Conservation (phyloP, 1,139 yeast species). For the Arxiozyma slooffiae region DNA sequence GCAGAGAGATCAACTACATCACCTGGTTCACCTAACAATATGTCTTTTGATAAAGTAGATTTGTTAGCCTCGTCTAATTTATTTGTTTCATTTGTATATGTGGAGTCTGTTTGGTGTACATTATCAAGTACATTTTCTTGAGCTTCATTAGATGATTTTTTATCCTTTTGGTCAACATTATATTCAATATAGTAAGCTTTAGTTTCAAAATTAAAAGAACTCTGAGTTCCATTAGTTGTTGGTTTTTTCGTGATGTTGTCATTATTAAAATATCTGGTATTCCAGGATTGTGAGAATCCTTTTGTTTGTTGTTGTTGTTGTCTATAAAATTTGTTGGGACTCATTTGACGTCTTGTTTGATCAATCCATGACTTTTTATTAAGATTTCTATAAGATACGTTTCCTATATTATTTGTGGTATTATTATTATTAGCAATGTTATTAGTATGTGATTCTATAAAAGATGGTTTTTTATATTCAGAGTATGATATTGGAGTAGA, state of each 20-base stretch:
- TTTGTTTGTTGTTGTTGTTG: conserved; percentile 2
- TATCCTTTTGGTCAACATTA: not conserved
- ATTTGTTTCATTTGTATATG: not conserved
- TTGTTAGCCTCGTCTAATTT: not conserved
- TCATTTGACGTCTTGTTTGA: conserved; percentile 7
- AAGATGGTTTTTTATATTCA: conserved; percentile 3
- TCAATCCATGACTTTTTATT: conserved; percentile 3
- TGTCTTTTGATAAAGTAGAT: conserved; percentile 15
- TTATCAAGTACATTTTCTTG: conserved; percentile 11
- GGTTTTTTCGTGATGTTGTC: not conserved
- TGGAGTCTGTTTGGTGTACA: conserved; percentile 5
- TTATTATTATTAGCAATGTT: not conserved
- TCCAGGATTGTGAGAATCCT: not conserved
- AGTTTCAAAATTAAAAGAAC: conserved; percentile 14
- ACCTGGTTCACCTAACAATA: conserved; percentile 26
- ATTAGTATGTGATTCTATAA: conserved; percentile 3
- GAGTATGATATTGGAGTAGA: conserved; percentile 13
- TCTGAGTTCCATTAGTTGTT: not conserved
- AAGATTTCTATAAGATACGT: not conserved
- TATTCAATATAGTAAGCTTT: conserved; percentile 11
- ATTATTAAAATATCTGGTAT: conserved; percentile 1
- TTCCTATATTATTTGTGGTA: not conserved
- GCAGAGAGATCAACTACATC: conserved; percentile 21
- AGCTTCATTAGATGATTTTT: not conserved
- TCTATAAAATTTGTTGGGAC: conserved; percentile 5